phyloP scores from a whole-genome alignment of 768 basidiomycete genomes.

The Clitopilus hobsonii region DNA sequence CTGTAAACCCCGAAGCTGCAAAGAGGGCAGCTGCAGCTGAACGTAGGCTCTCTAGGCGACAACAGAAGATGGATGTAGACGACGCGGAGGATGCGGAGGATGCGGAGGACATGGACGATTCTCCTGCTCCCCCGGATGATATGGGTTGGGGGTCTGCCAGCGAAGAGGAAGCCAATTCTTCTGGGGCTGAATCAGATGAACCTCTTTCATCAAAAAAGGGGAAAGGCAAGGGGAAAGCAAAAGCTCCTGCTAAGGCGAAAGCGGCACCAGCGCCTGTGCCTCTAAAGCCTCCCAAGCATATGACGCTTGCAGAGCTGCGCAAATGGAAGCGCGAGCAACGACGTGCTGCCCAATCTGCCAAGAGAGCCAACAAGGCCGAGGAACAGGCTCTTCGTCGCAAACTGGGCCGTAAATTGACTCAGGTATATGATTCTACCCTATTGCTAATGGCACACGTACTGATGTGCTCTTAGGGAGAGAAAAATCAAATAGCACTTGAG shows the following conservation, averaged over 20 bases:
- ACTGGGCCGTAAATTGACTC: conserved; percentile 62
- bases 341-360: conserved; percentile 15
- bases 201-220: conserved; percentile 22
- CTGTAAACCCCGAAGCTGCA: conserved; percentile 34
- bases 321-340: conserved; percentile 22
- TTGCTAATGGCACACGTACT: conserved; percentile 5
- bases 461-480: conserved; percentile 57
- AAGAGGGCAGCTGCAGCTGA: conserved; percentile 52
- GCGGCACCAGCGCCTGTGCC: background rate
- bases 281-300: conserved; percentile 12
- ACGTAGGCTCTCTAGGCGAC: conserved; percentile 35
- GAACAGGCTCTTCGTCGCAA: conserved; percentile 45
- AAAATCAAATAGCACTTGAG: conserved; percentile 53
- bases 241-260: conserved; percentile 27
- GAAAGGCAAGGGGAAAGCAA: conserved; percentile 27
- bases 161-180: conserved; percentile 13
- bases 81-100: too few relatives aligned
- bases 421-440: background rate
- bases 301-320: conserved; percentile 30
- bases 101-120: too few relatives aligned
- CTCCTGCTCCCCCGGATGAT: background rate
- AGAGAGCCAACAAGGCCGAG: conserved; percentile 34
- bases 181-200: conserved; percentile 23
- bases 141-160: conserved; percentile 14
- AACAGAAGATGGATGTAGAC: conserved; percentile 24